Percentiles rank a stretch among this genome's conserved stretches.
These are phyloP conservation scores for Boletus smithii DNA, from an alignment of 1,284 basidiomycete genomes.

Conservation along the genomic window DNA sequence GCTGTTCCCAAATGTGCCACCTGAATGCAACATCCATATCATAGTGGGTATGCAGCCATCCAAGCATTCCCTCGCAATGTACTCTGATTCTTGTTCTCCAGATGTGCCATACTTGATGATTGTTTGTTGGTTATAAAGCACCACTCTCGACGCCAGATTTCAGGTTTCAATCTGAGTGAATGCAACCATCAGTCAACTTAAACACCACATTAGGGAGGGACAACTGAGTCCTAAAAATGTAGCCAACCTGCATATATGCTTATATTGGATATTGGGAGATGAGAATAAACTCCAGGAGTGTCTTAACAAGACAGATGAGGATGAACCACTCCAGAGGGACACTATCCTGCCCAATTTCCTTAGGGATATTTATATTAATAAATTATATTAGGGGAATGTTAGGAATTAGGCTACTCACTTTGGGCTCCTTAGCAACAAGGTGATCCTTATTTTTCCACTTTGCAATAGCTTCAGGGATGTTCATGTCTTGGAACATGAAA, in stretches of 20 bases:
- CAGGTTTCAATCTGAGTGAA: not conserved
- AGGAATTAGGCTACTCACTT: too few species aligned
- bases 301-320: not conserved
- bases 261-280: not conserved
- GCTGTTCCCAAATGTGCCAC: not conserved
- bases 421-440: too few species aligned
- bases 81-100: not conserved
- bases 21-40: not conserved
- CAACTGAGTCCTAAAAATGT: not conserved
- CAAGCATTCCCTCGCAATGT: not conserved
- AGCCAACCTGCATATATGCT: too few species aligned
- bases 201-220: not conserved
- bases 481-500: too few species aligned
- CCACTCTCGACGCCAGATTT: not conserved
- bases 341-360: not conserved
- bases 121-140: not conserved
- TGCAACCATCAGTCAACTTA: not conserved
- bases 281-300: not conserved
- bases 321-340: not conserved
- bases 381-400: too few species aligned
- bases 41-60: not conserved
- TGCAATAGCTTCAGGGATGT: too few species aligned
- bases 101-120: not conserved
- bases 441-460: too few species aligned
- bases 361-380: too few species aligned